Evolutionary conservation across 768 basidiomycete species (phyloP), one percentile per base, ranked within the genome.

Genomic region (Kwoniella europaea): DNA sequence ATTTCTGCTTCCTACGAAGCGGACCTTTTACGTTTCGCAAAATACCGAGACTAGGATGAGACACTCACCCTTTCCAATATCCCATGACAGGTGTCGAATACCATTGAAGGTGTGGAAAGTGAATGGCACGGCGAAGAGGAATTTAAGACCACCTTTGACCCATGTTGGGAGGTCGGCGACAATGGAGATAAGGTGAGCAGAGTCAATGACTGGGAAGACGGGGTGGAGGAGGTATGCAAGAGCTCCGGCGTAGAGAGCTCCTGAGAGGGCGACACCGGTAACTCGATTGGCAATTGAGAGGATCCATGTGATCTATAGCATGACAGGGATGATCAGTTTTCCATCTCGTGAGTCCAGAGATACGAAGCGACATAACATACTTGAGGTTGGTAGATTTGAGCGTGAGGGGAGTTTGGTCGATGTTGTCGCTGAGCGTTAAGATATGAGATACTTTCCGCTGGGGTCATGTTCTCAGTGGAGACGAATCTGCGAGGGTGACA

Each of bases 391-490:
- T 99, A 99, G 85, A 99, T 98, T 67, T 94, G 94, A 82, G 94
- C 91, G 84, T 98, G 95, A 10, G 97, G 97, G 78, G 91, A 92
- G 72, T 88, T 91, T 18, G 97, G 96, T n/a, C 97, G 91, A 60
- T 86, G 86, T 61, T 92, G 85, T 74, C 97, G 91, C 84, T 98
- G 95, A 75, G 88, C 84, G 87, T 98, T 96, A 77, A 98, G 86
- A 73, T 94, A 91, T 4, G 86, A 86, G 43, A 81, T 68, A 67
- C 78, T 79, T 68, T 85, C 80, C 35, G 69, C 57, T 12, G 73
- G 41, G 9, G 78, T 73, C 54, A 85, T 62, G 16, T 73, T n/a
- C 64, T 84, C 67, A 10, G 84, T 84, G 42, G 83, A 71, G 52
- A 82, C 70, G 44, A 75, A 68, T 29, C 82, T 81, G 59, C 4